These are phyloP conservation scores for Penicillium occitanis DNA, from an alignment of 2,329 filamentous ascomycete genomes.

Conservation along the genomic window DNA sequence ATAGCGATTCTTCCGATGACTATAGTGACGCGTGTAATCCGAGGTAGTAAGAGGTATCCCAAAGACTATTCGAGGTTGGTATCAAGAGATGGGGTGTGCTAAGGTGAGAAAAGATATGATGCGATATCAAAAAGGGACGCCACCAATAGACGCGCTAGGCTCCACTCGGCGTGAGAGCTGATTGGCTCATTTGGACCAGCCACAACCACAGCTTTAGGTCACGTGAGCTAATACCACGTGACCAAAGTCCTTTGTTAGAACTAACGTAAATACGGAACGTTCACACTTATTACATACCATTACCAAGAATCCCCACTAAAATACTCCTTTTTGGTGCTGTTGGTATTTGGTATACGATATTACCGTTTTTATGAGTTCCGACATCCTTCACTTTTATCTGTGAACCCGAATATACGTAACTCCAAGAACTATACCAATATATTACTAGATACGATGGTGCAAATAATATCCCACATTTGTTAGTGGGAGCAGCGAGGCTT, in stretches of 20 bases:
- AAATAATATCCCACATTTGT: too few species aligned
- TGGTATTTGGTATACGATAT: too few species aligned
- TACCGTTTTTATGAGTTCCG: too few species aligned
- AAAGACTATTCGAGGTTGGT: background rate
- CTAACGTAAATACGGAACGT: too few species aligned
- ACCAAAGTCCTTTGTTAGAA: background rate
- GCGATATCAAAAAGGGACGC: constrained; percentile 11
- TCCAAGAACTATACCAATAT: too few species aligned
- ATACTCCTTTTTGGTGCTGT: too few species aligned
- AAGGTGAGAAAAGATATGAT: constrained; percentile 6
- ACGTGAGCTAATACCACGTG: background rate
- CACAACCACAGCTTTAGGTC: background rate
- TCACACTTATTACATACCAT: too few species aligned
- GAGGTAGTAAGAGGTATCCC: background rate
- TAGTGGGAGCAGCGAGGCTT: background rate
- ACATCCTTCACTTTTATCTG: too few species aligned
- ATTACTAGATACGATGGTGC: too few species aligned
- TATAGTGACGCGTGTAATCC: background rate
- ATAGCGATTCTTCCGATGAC: background rate
- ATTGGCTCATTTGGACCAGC: background rate
- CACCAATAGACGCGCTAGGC: constrained; percentile 3
- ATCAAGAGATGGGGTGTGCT: background rate
- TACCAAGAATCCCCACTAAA: too few species aligned
- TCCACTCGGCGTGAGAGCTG: background rate
- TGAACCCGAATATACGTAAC: too few species aligned